These are phyloP conservation scores for Aquilaria malaccensis DNA, from an alignment of 345 rosid genomes.

Conservation along the genomic window DNA sequence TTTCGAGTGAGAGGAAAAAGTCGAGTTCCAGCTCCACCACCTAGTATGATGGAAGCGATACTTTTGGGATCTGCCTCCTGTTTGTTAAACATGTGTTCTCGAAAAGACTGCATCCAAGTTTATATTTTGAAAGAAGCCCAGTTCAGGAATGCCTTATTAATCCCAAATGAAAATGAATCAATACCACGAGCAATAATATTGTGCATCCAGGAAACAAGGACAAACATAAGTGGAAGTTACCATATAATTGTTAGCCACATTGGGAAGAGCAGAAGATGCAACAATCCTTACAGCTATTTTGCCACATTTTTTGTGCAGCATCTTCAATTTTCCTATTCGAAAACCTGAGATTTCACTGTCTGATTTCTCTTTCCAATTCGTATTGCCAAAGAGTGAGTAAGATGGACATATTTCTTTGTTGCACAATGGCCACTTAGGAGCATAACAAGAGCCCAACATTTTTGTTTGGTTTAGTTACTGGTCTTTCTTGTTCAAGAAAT, in stretches of 20 bases:
- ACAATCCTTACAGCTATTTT: conserved; percentile 14
- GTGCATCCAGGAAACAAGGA: neutral
- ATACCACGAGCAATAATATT: neutral
- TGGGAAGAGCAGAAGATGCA: conserved; percentile 38
- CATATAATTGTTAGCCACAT: conserved; percentile 45
- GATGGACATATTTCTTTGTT: conserved; percentile 18
- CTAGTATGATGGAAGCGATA: conserved; percentile 71
- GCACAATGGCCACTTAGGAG: conserved; percentile 16
- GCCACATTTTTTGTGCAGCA: conserved; percentile 14
- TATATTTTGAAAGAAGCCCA: neutral
- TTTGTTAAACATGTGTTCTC: conserved; percentile 26
- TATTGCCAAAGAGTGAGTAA: conserved; percentile 29
- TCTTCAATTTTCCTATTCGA: conserved; percentile 19
- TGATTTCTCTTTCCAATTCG: conserved; percentile 12
- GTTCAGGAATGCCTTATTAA: neutral
- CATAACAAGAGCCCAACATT: conserved; percentile 20
- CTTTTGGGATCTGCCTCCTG: conserved; percentile 64
- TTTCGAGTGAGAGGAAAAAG: conserved; percentile 70
- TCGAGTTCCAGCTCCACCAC: conserved; percentile 87
- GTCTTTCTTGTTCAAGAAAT: conserved; percentile 9
- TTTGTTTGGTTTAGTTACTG: conserved; percentile 3
- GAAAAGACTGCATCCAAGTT: conserved; percentile 30
- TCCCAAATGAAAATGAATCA: neutral
- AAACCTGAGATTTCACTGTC: conserved; percentile 14
- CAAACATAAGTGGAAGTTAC: conserved; percentile 22